These are phyloP conservation scores for Bipolaris victoriae DNA, from an alignment of 2,329 filamentous ascomycete genomes.

Conservation along the genomic window DNA sequence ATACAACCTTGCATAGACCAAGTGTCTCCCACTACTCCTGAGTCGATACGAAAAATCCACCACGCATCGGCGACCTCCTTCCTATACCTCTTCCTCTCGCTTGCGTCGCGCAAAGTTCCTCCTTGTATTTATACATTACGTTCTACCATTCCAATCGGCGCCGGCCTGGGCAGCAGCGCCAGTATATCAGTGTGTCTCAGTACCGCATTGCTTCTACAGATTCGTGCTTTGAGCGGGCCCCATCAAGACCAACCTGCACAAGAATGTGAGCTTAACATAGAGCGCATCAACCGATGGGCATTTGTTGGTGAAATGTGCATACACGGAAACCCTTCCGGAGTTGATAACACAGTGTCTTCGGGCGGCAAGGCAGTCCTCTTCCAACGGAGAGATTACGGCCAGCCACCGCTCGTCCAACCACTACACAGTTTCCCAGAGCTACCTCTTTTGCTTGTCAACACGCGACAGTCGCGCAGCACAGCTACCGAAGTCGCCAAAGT, in stretches of 20 bases:
- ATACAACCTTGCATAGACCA: slow-evolving; percentile 77
- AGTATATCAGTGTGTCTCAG: slow-evolving; percentile 90
- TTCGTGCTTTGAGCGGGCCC: slow-evolving; percentile 84
- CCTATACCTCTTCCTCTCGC: slow-evolving; percentile 88
- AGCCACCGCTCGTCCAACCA: slow-evolving; percentile 76
- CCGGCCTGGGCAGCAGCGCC: slow-evolving; percentile 91
- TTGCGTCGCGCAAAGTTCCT: slow-evolving; percentile 78
- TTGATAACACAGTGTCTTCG: slow-evolving; percentile 94
- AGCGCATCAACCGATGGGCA: slow-evolving; percentile 96
- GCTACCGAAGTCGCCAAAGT: slow-evolving; percentile 87
- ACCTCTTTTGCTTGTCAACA: slow-evolving; percentile 88
- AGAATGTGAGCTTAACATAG: slow-evolving; percentile 87
- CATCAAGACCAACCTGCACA: slow-evolving; percentile 88
- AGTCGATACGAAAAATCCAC: slow-evolving; percentile 82
- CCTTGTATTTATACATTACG: slow-evolving; percentile 88
- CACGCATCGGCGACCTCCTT: slow-evolving; percentile 82
- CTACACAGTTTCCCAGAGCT: slow-evolving; percentile 90
- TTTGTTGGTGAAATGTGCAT: slow-evolving; percentile 98
- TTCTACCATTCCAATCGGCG: slow-evolving; percentile 91
- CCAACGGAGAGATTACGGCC: slow-evolving; percentile 76
- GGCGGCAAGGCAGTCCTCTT: slow-evolving; percentile 95
- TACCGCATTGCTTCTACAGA: slow-evolving; percentile 82
- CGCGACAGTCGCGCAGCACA: slow-evolving; percentile 85
- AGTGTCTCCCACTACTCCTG: slow-evolving; percentile 70
- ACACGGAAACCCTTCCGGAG: slow-evolving; percentile 93